Percentiles rank a stretch among this genome's conserved stretches.
Evolutionary conservation across 164 flowering plant genomes (phyloP).

Genomic region (Vitis vinifera): ASM3070453v1 NC_081812.1:15967501-15968000

Average conservation of each 20-base stretch:
- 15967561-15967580: constrained; percentile 46
- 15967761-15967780: constrained; percentile 54
- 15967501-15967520: constrained; percentile 22
- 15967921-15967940: constrained; percentile 74
- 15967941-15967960: constrained; percentile 77
- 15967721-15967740: constrained; percentile 31
- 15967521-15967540: constrained; percentile 36
- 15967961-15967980: constrained; percentile 86
- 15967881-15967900: constrained; percentile 70
- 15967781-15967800: constrained; percentile 48
- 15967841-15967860: constrained; percentile 82
- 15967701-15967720: constrained; percentile 35
- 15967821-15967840: constrained; percentile 76
- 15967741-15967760: constrained; percentile 45
- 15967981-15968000: constrained; percentile 75
- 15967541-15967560: constrained; percentile 46
- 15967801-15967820: constrained; percentile 84
- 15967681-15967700: constrained; percentile 32
- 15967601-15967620: constrained; percentile 39
- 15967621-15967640: constrained; percentile 58
- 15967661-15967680: constrained; percentile 8
- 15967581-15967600: constrained; percentile 68
- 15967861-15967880: constrained; percentile 60
- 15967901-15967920: constrained; percentile 82
- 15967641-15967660: constrained; percentile 51